phyloP scores from a whole-genome alignment of 192 early-diverging fungal species.

The Cladochytrium replicatum region DNA sequence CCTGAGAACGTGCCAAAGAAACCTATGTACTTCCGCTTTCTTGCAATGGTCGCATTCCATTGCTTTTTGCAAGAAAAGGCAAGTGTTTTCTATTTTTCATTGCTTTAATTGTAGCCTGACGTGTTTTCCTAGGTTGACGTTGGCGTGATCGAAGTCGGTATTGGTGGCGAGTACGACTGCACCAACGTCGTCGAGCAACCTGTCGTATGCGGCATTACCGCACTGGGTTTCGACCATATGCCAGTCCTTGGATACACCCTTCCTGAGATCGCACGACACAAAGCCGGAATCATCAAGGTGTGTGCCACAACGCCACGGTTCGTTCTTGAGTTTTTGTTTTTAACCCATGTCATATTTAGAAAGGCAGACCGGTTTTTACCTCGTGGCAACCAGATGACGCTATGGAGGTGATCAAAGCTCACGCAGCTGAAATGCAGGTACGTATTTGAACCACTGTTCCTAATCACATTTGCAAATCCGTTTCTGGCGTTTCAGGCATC shows the following conservation, averaged over 20 bases:
- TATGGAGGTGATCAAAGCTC: slow-evolving; percentile 51
- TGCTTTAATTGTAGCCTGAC: neutral
- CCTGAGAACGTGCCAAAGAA: slow-evolving; percentile 15
- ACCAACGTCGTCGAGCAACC: slow-evolving; percentile 66
- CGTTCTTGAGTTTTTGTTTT: neutral
- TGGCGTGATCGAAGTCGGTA: slow-evolving; percentile 73
- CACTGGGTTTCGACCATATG: slow-evolving; percentile 69
- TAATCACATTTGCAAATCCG: no score
- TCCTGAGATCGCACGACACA: slow-evolving; percentile 65
- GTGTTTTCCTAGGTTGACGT: slow-evolving; percentile 44
- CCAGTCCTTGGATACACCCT: slow-evolving; percentile 60
- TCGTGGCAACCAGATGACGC: slow-evolving; percentile 62
- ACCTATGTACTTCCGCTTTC: slow-evolving; percentile 82
- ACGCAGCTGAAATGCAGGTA: slow-evolving; percentile 62
- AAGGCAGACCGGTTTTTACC: slow-evolving; percentile 57
- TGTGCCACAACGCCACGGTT: neutral
- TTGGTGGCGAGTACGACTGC: slow-evolving; percentile 76
- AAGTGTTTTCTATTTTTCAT: neutral
- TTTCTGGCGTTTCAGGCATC: no score
- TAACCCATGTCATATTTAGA: slow-evolving; percentile 11
- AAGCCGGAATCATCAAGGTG: slow-evolving; percentile 71
- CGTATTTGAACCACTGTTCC: no score
- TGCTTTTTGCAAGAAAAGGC: slow-evolving; percentile 68
- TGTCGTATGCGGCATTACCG: slow-evolving; percentile 50
- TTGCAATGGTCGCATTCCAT: slow-evolving; percentile 87